Evolutionary conservation across 2,329 filamentous ascomycete species (phyloP), one percentile per base, ranked within the genome.

Genomic region (Fusarium solani-melongenae): DNA sequence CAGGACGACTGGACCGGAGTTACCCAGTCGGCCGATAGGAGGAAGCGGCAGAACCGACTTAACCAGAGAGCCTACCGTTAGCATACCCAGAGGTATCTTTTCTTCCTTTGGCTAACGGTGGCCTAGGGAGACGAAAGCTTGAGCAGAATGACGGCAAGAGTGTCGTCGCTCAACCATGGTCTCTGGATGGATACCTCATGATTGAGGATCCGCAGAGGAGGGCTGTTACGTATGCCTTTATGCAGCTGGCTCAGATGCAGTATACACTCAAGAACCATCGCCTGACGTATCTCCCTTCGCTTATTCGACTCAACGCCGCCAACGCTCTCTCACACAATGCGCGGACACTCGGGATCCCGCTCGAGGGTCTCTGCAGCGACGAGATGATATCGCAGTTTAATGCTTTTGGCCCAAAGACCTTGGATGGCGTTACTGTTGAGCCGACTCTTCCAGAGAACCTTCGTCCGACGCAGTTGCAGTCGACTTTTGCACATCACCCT

Each of bases 1-100:
- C 64, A 75, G 0, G 76, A 77, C 64, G 76, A 77, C 68, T 77
- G 76, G 76, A 75, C 68, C 14, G 76, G 76, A 5, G 64, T 76
- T 11, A 77, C 73, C n/a, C 67, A 71, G 24, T 49, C 74, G n/a
- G 61, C 66, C 3, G 76, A 78, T 29, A 62, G 76, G 44, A 71
- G 76, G 29, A 70, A 68, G 33, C 67, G 76, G 14, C 76, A 78
- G 64, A 78, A 78, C 22, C 76, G 76, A 36, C 60, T 78, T 38
- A 78, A 77, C 33, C 71, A 76, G 44, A 62, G 76, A 56, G 74
- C 76, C 22, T 75, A 71, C 60, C 70, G 76, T 77, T 27, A 71
- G 76, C 71, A 24, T 56, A 15, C n/a, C 20, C 2, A 4, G 5
- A 17, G 6, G 29, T 34, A 12, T 15, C 31, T 9, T 2, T 12